These are phyloP conservation scores for Lasiodiplodia citricola DNA, from an alignment of 2,329 filamentous ascomycete species.

Conservation along the genomic window DNA sequence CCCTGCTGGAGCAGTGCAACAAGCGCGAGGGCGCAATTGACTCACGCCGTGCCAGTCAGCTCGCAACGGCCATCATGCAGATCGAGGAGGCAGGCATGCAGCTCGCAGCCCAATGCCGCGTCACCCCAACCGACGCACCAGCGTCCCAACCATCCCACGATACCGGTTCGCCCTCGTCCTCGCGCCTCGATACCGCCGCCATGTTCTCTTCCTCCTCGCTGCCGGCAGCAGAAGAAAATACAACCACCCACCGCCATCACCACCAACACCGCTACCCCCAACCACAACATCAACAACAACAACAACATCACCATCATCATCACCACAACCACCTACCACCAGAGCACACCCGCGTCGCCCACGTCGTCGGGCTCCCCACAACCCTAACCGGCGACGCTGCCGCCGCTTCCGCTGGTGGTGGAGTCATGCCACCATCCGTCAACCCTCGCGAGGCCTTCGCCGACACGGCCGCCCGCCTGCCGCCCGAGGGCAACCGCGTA, in stretches of 20 bases:
- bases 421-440: constrained; percentile 30
- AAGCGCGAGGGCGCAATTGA: constrained; percentile 15
- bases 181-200: constrained; percentile 13
- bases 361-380: constrained; percentile 10
- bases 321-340: not conserved
- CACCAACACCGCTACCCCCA: not conserved
- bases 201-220: not conserved
- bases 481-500: not conserved
- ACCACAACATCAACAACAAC: not conserved
- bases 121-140: not conserved
- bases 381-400: not conserved
- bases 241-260: not conserved
- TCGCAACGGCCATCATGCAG: constrained; percentile 11
- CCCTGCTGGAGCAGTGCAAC: constrained; percentile 10
- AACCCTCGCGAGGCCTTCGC: not conserved
- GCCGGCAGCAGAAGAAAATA: not conserved
- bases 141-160: constrained; percentile 31
- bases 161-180: constrained; percentile 25
- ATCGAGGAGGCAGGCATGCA: constrained; percentile 12
- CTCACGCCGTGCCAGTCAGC: constrained; percentile 2
- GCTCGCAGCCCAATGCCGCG: not conserved
- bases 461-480: not conserved
- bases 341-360: not conserved
- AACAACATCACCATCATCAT: not conserved
- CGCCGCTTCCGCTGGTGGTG: constrained; percentile 21